Conservation (phyloP, 2,329 filamentous ascomycete genomes). For the Botrytis byssoidea region DNA sequence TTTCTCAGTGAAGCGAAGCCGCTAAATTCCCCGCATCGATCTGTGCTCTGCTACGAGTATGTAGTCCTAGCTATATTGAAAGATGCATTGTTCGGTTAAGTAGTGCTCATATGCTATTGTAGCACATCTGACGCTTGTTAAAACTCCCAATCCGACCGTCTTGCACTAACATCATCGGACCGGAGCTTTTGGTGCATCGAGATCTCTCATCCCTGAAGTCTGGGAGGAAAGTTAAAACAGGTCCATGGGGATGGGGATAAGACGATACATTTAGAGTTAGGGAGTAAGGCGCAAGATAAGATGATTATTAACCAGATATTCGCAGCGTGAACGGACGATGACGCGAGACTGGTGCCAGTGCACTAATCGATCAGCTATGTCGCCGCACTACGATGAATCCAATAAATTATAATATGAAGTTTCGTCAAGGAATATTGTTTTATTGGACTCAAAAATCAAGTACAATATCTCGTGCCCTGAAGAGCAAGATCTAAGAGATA, state of each 20-base stretch:
- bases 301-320: background rate
- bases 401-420: background rate
- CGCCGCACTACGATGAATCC: background rate
- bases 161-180: background rate
- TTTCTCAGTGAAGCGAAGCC: background rate
- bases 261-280: background rate
- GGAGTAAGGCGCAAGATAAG: background rate
- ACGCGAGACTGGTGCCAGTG: background rate
- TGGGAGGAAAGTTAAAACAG: background rate
- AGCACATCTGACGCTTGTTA: background rate
- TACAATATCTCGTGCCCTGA: background rate
- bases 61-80: background rate
- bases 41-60: background rate
- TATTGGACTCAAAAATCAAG: background rate
- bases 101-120: background rate
- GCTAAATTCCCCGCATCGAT: background rate
- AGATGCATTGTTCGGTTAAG: background rate
- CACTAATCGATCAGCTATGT: background rate
- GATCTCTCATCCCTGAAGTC: background rate
- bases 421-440: background rate
- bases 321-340: background rate
- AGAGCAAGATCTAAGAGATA: background rate
- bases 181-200: background rate
- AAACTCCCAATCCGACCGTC: background rate
- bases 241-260: background rate